Conservation (phyloP, 2,329 filamentous ascomycete species). For the Aspergillus sergii region DNA sequence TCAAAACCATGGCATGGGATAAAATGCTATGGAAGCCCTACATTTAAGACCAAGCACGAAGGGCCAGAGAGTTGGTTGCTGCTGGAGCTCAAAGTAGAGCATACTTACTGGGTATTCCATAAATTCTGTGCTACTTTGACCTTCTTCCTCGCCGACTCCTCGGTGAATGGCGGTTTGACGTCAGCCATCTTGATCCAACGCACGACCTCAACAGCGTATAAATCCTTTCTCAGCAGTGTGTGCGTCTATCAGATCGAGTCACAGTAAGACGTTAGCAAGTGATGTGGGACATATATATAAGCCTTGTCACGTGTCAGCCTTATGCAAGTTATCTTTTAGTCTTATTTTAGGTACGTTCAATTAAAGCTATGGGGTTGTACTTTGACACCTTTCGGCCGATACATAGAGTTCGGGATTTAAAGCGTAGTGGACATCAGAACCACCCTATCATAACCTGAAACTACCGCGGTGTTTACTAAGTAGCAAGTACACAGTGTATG, state of each 20-base stretch:
- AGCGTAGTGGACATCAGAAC: not conserved
- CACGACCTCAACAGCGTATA: not conserved
- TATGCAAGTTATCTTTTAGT: constrained; percentile 10
- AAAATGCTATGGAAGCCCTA: not conserved
- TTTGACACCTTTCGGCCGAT: constrained; percentile 6
- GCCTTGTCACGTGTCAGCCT: constrained; percentile 14
- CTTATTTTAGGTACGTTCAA: not conserved
- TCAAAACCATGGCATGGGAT: not conserved
- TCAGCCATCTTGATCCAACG: constrained; percentile 36
- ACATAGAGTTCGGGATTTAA: not conserved
- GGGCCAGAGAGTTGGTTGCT: not conserved
- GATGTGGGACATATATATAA: constrained; percentile 7
- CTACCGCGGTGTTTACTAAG: not conserved
- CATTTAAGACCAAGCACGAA: not conserved
- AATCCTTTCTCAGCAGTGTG: not conserved
- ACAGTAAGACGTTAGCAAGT: not conserved
- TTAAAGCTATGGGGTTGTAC: not conserved
- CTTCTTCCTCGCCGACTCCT: constrained; percentile 71
- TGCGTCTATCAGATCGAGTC: not conserved
- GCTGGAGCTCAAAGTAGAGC: not conserved
- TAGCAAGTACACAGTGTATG: not conserved
- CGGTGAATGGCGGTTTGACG: constrained; percentile 70
- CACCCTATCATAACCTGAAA: not conserved
- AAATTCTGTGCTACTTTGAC: constrained; percentile 82
- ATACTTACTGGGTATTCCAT: constrained; percentile 73